phyloP scores from a whole-genome alignment of 2,329 filamentous ascomycete genomes.

The Nectriaceae sp. region DNA sequence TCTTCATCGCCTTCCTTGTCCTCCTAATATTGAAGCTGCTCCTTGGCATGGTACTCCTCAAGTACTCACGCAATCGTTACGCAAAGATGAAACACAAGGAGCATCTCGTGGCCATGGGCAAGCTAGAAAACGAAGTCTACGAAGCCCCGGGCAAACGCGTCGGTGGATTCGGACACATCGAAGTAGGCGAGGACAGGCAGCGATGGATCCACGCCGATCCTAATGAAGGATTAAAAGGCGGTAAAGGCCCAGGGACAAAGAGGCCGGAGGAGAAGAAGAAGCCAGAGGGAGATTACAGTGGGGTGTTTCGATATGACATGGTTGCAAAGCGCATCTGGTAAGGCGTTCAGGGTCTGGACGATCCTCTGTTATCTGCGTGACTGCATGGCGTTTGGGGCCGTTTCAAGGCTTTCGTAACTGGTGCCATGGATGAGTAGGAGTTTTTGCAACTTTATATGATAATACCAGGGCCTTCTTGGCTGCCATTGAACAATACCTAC shows the following conservation, averaged over 20 bases:
- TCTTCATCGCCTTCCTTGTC: constrained; percentile 82
- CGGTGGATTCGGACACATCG: constrained; percentile 82
- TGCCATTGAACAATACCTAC: too few relatives aligned
- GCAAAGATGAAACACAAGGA: constrained; percentile 76
- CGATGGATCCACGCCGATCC: constrained; percentile 88
- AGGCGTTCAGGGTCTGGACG: too few relatives aligned
- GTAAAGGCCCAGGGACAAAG: constrained; percentile 57
- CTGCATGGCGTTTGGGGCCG: neutral
- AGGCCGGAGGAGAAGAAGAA: constrained; percentile 45
- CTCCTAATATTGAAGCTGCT: constrained; percentile 83
- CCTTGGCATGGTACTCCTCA: constrained; percentile 83
- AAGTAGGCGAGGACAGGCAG: constrained; percentile 85
- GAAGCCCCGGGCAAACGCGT: constrained; percentile 70
- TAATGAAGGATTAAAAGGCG: constrained; percentile 64
- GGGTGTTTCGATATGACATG: constrained; percentile 89
- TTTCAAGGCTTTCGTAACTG: too few relatives aligned
- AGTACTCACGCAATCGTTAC: constrained; percentile 78
- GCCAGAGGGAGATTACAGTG: constrained; percentile 47
- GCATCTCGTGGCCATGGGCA: constrained; percentile 46
- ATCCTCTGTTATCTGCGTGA: neutral
- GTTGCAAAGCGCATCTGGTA: constrained; percentile 96
- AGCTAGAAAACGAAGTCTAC: constrained; percentile 54
- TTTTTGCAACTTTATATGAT: too few relatives aligned
- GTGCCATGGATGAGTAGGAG: too few relatives aligned
- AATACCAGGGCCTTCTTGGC: too few relatives aligned